Evolutionary conservation across 106 monocot genomes (phyloP).

Genomic region (Alisma plantagoaquatica): DNA sequence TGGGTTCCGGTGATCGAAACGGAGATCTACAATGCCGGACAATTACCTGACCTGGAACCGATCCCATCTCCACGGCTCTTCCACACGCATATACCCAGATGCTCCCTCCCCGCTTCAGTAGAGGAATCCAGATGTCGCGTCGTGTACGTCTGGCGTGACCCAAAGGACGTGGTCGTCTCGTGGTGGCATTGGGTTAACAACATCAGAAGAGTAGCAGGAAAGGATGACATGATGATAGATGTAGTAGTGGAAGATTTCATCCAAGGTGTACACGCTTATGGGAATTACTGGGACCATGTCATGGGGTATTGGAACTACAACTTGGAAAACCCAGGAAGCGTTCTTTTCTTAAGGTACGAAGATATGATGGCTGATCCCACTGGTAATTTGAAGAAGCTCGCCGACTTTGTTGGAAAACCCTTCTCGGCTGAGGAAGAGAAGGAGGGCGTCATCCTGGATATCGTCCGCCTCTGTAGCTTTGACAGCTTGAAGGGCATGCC

Average conservation of each 20-base stretch:
- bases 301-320: constrained; percentile 3
- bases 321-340: not conserved
- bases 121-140: not conserved
- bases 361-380: constrained; percentile 4
- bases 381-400: not conserved
- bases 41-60: not conserved
- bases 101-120: not conserved
- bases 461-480: constrained; percentile 7
- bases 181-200: not conserved
- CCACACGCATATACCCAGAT: not conserved
- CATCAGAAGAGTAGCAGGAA: no score
- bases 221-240: not conserved
- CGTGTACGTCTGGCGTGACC: constrained; percentile 7
- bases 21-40: not conserved
- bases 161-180: constrained; percentile 1
- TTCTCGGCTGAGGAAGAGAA: constrained; percentile 13
- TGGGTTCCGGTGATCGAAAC: not conserved
- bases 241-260: not conserved
- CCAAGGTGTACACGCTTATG: not conserved
- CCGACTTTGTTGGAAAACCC: constrained; percentile 4
- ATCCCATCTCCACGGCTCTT: not conserved
- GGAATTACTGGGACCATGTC: constrained; percentile 1
- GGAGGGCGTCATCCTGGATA: not conserved
- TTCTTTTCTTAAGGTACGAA: constrained; percentile 6
- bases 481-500: constrained; percentile 1